Evolutionary conservation across 495 filamentous ascomycete species (phyloP).

Genomic region (Cladorrhinum samala): DNA sequence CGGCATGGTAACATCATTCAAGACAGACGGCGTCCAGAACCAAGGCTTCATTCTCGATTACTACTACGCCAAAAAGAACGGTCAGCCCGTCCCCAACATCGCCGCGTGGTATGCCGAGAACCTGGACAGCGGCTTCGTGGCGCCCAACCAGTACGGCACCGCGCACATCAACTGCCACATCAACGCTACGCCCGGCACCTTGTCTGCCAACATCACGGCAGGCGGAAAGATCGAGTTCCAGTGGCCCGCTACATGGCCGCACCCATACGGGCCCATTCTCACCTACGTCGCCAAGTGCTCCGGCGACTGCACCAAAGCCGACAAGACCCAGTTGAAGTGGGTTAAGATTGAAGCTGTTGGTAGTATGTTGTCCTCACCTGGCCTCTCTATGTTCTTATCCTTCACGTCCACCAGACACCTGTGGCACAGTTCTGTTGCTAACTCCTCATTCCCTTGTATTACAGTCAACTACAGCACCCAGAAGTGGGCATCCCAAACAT

Average conservation of each 20-base stretch:
- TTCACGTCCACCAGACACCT: neutral
- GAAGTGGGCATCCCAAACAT: conserved; percentile 21
- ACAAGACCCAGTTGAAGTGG: conserved; percentile 32
- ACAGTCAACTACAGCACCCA: conserved; percentile 17
- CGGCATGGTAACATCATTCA: neutral
- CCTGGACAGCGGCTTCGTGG: conserved; percentile 30
- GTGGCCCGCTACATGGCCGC: conserved; percentile 21
- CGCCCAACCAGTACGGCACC: conserved; percentile 22
- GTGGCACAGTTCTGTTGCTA: too few relatives aligned
- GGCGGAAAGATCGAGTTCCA: conserved; percentile 25
- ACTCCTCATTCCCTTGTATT: too few relatives aligned
- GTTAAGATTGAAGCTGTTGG: conserved; percentile 36
- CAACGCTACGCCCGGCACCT: conserved; percentile 28
- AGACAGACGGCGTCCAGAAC: neutral
- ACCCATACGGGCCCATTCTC: conserved; percentile 27
- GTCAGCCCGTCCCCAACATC: neutral
- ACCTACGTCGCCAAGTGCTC: conserved; percentile 32
- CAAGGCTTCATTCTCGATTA: neutral
- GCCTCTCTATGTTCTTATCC: neutral
- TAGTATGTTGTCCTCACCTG: neutral
- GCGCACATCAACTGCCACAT: conserved; percentile 34
- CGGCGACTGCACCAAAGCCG: conserved; percentile 25
- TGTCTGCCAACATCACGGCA: conserved; percentile 25
- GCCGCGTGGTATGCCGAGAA: conserved; percentile 29
- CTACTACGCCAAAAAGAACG: neutral